Conservation (phyloP, 768 basidiomycete genomes). For the Lentinula detonsa region DNA sequence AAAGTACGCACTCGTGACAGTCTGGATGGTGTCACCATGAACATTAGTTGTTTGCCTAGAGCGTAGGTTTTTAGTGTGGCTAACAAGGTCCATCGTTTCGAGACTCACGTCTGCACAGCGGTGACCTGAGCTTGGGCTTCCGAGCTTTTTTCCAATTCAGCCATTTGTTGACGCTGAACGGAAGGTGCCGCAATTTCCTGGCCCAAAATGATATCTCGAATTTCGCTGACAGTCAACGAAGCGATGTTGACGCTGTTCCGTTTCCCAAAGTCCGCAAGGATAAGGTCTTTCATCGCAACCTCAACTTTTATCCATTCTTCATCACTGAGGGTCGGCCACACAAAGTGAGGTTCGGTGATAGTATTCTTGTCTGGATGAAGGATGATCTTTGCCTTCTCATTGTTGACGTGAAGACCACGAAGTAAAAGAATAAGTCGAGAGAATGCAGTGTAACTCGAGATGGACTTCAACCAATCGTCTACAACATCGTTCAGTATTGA, state of each 20-base stretch:
- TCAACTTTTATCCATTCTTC: slow-evolving; percentile 99
- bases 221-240: slow-evolving; percentile 92
- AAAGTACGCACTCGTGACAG: slow-evolving; percentile 70
- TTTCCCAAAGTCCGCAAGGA: slow-evolving; percentile 97
- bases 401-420: slow-evolving; percentile 97
- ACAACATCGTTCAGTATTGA: background rate
- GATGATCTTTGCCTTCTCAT: slow-evolving; percentile 99
- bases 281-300: slow-evolving; percentile 97
- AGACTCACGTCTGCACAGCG: slow-evolving; percentile 78
- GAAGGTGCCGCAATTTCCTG: slow-evolving; percentile 97
- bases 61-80: background rate
- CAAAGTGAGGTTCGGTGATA: slow-evolving; percentile 95
- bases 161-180: slow-evolving; percentile 98
- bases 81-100: background rate
- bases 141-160: slow-evolving; percentile 93
- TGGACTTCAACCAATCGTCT: slow-evolving; percentile 99
- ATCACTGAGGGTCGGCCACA: slow-evolving; percentile 90
- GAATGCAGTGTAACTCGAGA: slow-evolving; percentile 98
- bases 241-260: slow-evolving; percentile 99
- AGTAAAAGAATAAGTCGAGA: slow-evolving; percentile 95
- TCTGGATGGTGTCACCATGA: slow-evolving; percentile 94
- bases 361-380: slow-evolving; percentile 96
- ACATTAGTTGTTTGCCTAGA: slow-evolving; percentile 90
- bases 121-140: slow-evolving; percentile 95
- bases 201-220: slow-evolving; percentile 96